Evolutionary conservation across 2,329 filamentous ascomycete species (phyloP), one percentile per base, ranked within the genome.

Genomic region (Dactylonectria macrodidyma): DNA sequence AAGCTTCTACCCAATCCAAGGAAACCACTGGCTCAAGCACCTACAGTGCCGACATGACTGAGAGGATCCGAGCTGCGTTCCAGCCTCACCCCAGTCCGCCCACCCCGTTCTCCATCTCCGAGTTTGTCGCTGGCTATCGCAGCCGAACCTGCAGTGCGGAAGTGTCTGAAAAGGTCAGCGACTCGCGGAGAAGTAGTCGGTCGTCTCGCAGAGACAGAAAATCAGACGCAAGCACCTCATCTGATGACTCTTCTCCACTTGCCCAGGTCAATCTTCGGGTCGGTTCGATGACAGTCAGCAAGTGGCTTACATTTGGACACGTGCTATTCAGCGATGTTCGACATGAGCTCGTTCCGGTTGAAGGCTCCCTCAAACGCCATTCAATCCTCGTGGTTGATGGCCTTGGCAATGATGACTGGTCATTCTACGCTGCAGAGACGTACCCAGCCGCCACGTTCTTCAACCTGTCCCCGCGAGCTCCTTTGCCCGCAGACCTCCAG

Each of bases 351-450:
- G 82, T 86, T 0, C 85, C 81, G 76, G 81, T 75, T 5, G 76
- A 78, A 22, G 70, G 76, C 6, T 74, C 75, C 0, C 63, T 75
- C 22, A 73, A 86, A 82, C 88, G 82, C 62, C 91, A 84, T 64
- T 90, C 89, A 0, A 89, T 96, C 30, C 85, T 96, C 3, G 91
- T 96, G 19, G 87, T 96, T 64, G 93, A 96, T 81, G 93, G 93
- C 5, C 89, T 96, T 34, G 93, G 93, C n/a, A 95, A 95, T 76
- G 90, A 92, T 72, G 93, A 96, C 77, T 96, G 93, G 93, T 95
- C 93, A 0, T 95, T 94, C 78, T 95, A 95, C 73, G 93, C 93
- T 22, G 92, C 93, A 7, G 90, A 95, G 76, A 94, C 92, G 1
- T 95, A 95, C 71, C 91, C 92, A 0, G 85, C 86, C 1, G 91